Conservation (phyloP, 2,329 filamentous ascomycete species). For the Fusarium equiseti region DNA sequence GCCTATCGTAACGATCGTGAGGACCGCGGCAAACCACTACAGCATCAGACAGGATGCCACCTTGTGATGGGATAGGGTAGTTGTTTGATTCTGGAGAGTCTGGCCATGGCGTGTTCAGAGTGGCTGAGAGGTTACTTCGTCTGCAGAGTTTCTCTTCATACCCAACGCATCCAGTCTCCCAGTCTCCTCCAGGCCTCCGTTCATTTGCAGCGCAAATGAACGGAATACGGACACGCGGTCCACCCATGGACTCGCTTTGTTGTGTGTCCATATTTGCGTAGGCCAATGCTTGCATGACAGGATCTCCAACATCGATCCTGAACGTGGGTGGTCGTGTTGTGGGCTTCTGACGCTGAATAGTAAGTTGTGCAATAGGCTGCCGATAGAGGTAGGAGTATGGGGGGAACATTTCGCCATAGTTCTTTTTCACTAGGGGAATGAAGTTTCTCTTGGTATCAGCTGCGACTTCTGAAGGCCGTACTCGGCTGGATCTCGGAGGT, state of each 20-base stretch:
- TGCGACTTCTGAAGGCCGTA: conserved; percentile 71
- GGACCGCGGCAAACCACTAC: conserved; percentile 81
- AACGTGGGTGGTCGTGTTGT: conserved; percentile 60
- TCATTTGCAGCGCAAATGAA: conserved; percentile 83
- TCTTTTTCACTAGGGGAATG: conserved; percentile 72
- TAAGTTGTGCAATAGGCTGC: conserved; percentile 62
- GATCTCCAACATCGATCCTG: conserved; percentile 67
- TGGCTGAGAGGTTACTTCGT: conserved; percentile 78
- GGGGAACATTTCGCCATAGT: conserved; percentile 66
- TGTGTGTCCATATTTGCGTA: conserved; percentile 62
- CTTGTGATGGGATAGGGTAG: conserved; percentile 78
- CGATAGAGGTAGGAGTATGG: conserved; percentile 70
- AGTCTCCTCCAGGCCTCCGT: conserved; percentile 81
- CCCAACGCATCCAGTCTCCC: conserved; percentile 71
- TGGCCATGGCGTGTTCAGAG: conserved; percentile 71
- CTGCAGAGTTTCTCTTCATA: conserved; percentile 77
- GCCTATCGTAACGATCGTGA: conserved; percentile 72
- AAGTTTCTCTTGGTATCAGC: conserved; percentile 78
- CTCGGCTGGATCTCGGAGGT: conserved; percentile 50
- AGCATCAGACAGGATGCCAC: conserved; percentile 76
- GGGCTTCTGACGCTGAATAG: conserved; percentile 52
- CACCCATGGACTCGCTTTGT: conserved; percentile 50
- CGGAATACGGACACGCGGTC: conserved; percentile 62
- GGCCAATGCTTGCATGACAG: conserved; percentile 69
- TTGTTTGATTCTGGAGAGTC: conserved; percentile 61